Conservation (phyloP, 116 monocot genomes). For the Iris pallida region DNA sequence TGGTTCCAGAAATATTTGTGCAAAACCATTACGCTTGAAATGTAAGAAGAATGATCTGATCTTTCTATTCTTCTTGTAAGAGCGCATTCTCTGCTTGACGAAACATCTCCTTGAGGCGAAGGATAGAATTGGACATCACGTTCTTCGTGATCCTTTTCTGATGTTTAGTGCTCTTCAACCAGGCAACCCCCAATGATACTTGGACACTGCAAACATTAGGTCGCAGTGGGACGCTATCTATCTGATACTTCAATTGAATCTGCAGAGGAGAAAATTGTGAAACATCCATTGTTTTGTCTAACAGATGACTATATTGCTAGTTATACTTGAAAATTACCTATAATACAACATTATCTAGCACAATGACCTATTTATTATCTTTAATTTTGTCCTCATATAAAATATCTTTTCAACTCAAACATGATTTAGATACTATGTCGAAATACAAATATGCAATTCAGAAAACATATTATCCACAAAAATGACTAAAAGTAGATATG, state of each 20-base stretch:
- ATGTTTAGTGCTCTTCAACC: constrained; percentile 78
- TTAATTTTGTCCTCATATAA: not conserved
- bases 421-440: not conserved
- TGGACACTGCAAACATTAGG: constrained; percentile 55
- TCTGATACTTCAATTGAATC: constrained; percentile 76
- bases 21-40: too few relatives aligned
- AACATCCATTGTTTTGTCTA: not conserved
- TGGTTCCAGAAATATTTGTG: too few relatives aligned
- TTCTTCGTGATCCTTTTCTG: constrained; percentile 70
- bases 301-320: not conserved
- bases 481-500: too few relatives aligned
- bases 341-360: not conserved
- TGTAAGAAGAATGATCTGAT: too few relatives aligned
- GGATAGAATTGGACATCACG: constrained; percentile 37
- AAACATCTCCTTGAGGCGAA: constrained; percentile 62
- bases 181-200: constrained; percentile 59
- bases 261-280: constrained; percentile 17
- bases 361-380: not conserved
- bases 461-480: not conserved
- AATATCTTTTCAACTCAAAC: not conserved
- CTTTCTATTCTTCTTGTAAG: constrained; percentile 1
- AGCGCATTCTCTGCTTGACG: constrained; percentile 39
- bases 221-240: constrained; percentile 46
- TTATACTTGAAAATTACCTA: not conserved
- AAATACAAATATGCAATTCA: not conserved